Evolutionary conservation across 1,139 yeast species (phyloP).

Genomic region (Blastobotrys elegans): DNA sequence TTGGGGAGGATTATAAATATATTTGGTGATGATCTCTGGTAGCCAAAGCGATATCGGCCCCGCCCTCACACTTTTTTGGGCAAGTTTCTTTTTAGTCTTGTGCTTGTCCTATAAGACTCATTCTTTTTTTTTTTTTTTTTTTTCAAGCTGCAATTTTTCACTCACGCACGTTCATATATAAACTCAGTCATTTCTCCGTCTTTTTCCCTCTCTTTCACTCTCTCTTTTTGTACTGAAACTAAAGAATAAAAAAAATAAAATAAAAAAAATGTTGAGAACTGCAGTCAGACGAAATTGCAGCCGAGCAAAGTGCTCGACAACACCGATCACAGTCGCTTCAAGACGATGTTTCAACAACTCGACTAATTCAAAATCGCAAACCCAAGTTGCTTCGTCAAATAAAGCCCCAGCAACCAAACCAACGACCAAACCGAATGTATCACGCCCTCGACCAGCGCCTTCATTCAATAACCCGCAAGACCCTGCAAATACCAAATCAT

Average conservation of each 20-base stretch:
- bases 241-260: not conserved
- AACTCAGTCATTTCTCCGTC: not conserved
- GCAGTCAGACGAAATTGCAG: constrained; percentile 10
- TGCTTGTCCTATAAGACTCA: not conserved
- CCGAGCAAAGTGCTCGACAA: constrained; percentile 1
- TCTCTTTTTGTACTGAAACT: not conserved
- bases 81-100: constrained; percentile 1
- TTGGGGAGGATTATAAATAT: too few relatives aligned
- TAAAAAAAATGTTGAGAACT: constrained; percentile 13
- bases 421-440: constrained; percentile 5
- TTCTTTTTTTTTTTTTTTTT: not conserved
- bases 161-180: not conserved
- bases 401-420: constrained; percentile 5
- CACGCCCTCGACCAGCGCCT: constrained; percentile 51
- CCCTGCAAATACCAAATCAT: constrained; percentile 13
- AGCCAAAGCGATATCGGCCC: constrained; percentile 2
- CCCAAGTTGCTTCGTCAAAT: constrained; percentile 1
- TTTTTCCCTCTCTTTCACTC: not conserved
- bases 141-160: too few relatives aligned
- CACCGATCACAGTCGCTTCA: too few relatives aligned
- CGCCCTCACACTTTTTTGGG: not conserved
- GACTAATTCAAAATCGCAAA: constrained; percentile 4
- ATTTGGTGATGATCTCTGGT: not conserved
- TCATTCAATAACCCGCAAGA: constrained; percentile 35
- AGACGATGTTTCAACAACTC: constrained; percentile 9